Conservation (phyloP, 2,329 filamentous ascomycete species). For the Pseudocercospora vitis region DNA sequence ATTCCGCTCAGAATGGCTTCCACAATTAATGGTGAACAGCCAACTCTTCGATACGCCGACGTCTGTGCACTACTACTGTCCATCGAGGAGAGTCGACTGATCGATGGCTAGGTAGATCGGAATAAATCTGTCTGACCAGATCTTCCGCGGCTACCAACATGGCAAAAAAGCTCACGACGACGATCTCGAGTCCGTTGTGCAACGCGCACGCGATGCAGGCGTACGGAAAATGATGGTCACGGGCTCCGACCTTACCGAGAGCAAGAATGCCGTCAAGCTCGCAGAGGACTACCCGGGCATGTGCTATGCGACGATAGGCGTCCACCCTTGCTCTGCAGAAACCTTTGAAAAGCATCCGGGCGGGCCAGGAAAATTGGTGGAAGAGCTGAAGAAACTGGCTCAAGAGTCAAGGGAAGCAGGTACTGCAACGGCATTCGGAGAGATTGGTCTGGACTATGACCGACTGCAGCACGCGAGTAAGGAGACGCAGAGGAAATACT, state of each 20-base stretch:
- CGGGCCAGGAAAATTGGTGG: constrained; percentile 56
- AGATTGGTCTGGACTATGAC: constrained; percentile 96
- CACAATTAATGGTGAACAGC: constrained; percentile 10
- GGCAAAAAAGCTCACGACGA: constrained; percentile 73
- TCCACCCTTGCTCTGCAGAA: constrained; percentile 86
- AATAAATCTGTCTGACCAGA: constrained; percentile 92
- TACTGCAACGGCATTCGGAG: constrained; percentile 78
- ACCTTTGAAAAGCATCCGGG: constrained; percentile 68
- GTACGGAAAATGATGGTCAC: constrained; percentile 91
- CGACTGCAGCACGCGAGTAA: constrained; percentile 78
- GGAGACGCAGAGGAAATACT: constrained; percentile 79
- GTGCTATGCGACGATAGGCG: constrained; percentile 87
- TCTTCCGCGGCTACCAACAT: constrained; percentile 82
- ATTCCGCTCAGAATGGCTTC: constrained; percentile 3
- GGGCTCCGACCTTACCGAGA: constrained; percentile 80
- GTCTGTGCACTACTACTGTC: constrained; percentile 18
- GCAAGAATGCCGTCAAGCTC: constrained; percentile 70
- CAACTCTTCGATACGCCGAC: constrained; percentile 24
- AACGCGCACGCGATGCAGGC: constrained; percentile 72
- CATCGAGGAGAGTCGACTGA: constrained; percentile 8
- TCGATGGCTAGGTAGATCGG: constrained; percentile 61
- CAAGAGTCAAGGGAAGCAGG: constrained; percentile 56
- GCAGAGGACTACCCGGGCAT: constrained; percentile 71
- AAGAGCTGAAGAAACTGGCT: constrained; percentile 65
- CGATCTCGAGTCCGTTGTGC: constrained; percentile 74